Evolutionary conservation across 352 stramenopile genomes (phyloP).

Genomic region (Blastocystis sp.): DNA sequence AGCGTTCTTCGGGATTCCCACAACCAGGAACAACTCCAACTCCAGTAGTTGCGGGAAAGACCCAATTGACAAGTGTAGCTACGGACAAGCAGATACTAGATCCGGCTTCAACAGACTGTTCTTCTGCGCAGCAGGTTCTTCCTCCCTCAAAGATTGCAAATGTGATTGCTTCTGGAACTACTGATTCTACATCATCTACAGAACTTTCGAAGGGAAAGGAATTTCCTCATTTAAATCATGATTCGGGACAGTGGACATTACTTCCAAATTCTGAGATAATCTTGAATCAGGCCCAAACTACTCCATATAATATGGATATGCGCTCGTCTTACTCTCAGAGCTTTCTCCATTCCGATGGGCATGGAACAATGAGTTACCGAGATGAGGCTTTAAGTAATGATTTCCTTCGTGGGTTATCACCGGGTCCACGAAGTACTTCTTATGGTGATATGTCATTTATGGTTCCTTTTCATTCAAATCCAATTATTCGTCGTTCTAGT

Average conservation of each 20-base stretch:
- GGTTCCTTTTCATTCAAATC: not conserved
- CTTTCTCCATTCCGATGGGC: not conserved
- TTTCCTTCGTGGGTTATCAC: not conserved
- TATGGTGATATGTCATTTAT: slow-evolving; percentile 27
- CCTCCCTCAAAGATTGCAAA: not conserved
- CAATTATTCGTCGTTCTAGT: not conserved
- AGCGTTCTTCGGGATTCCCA: not conserved
- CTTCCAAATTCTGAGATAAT: not conserved
- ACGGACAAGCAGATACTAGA: not conserved
- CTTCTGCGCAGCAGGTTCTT: not conserved
- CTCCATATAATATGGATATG: not conserved
- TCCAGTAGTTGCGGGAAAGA: not conserved
- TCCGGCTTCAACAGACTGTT: not conserved
- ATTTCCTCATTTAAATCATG: not conserved
- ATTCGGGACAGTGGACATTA: not conserved
- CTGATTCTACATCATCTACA: not conserved
- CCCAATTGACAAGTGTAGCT: not conserved
- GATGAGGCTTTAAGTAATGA: not conserved
- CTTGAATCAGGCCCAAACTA: not conserved
- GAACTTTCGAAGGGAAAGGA: not conserved
- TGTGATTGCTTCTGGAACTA: not conserved
- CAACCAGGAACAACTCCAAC: not conserved
- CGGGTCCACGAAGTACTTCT: not conserved
- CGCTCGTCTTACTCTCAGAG: not conserved
- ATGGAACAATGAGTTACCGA: not conserved